phyloP scores from a whole-genome alignment of 257 asterid genomes.

The Cynanchum wilfordii region DNA sequence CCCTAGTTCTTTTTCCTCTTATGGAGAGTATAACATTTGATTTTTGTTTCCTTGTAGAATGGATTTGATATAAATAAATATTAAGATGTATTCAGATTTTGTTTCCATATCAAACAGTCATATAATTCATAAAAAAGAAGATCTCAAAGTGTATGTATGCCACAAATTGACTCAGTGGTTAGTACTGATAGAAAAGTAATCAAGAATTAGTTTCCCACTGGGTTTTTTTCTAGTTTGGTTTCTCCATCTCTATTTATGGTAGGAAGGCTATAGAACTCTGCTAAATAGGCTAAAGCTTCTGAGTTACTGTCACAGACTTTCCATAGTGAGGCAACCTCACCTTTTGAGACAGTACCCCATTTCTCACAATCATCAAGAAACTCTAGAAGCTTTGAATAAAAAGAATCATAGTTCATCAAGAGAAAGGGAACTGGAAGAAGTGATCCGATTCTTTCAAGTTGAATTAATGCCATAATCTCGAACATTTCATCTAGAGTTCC shows the following conservation, averaged over 20 bases:
- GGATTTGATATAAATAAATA: not conserved
- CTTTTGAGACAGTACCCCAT: slow-evolving; percentile 64
- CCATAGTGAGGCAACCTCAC: slow-evolving; percentile 71
- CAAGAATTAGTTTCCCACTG: not conserved
- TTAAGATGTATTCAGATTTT: not conserved
- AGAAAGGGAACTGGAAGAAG: slow-evolving; percentile 63
- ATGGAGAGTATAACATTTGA: slow-evolving; percentile 1
- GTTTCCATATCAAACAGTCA: not conserved
- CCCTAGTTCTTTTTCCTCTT: not conserved
- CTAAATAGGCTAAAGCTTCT: slow-evolving; percentile 66
- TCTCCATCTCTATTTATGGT: not conserved
- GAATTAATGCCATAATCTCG: slow-evolving; percentile 81
- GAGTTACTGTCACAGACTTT: slow-evolving; percentile 64
- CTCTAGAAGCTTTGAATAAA: slow-evolving; percentile 70
- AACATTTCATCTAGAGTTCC: slow-evolving; percentile 88
- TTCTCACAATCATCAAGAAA: slow-evolving; percentile 67
- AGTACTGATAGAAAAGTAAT: not conserved
- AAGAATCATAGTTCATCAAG: slow-evolving; percentile 78
- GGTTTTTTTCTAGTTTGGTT: not conserved
- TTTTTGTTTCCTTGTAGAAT: not conserved
- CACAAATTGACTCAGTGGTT: not conserved
- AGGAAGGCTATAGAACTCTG: slow-evolving; percentile 49
- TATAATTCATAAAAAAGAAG: not conserved
- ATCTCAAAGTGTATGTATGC: not conserved
- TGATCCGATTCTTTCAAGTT: slow-evolving; percentile 77